phyloP scores from a whole-genome alignment of 768 basidiomycete genomes.

The Lentinula lateritia region DNA sequence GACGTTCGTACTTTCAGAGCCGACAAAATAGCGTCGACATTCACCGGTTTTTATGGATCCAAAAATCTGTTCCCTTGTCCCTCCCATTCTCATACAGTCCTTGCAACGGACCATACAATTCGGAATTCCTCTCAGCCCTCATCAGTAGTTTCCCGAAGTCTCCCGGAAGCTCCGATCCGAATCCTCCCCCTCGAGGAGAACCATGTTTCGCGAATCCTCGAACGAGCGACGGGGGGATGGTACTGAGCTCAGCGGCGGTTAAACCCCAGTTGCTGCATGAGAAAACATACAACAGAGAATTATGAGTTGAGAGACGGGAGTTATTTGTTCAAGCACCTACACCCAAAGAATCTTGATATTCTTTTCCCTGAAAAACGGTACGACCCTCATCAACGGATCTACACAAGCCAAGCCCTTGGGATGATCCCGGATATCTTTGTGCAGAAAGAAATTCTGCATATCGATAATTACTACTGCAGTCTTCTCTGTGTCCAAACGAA shows the following conservation, averaged over 20 bases:
- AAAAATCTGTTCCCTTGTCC: constrained; percentile 54
- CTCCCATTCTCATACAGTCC: constrained; percentile 46
- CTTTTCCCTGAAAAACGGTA: constrained; percentile 41
- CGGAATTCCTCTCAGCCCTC: constrained; percentile 53
- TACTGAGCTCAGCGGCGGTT: constrained; percentile 56
- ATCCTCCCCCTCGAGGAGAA: constrained; percentile 28
- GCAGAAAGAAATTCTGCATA: constrained; percentile 74
- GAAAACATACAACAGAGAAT: background rate
- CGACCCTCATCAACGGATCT: constrained; percentile 42
- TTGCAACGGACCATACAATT: constrained; percentile 61
- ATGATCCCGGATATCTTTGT: constrained; percentile 52
- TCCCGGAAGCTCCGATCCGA: constrained; percentile 49
- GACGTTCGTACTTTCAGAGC: too few relatives aligned
- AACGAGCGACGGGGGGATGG: constrained; percentile 55
- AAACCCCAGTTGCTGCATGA: constrained; percentile 61
- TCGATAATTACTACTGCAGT: constrained; percentile 62
- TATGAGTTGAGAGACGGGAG: background rate
- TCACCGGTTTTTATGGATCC: constrained; percentile 70
- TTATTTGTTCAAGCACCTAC: constrained; percentile 26
- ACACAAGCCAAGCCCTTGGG: constrained; percentile 54
- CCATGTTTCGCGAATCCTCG: constrained; percentile 48
- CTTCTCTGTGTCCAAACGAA: constrained; percentile 43
- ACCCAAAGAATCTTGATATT: constrained; percentile 62
- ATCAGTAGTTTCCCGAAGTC: constrained; percentile 53
- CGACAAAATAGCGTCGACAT: background rate